Evolutionary conservation across 805 yeast genomes (phyloP), one percentile per base, ranked within the genome.

Genomic region (Kodamaea kaohsiungensis): DNA sequence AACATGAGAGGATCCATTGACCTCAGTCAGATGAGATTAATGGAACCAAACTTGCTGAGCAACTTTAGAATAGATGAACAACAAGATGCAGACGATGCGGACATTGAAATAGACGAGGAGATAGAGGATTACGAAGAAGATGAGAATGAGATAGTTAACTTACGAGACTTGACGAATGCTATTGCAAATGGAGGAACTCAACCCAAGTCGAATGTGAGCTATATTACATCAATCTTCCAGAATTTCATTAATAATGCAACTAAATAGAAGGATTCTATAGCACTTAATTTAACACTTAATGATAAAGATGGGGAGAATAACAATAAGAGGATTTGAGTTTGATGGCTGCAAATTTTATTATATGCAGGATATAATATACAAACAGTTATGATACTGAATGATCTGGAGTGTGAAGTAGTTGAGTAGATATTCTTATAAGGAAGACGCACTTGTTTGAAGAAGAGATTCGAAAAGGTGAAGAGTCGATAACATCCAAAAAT

Each of bases 11-110:
- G 35, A 30, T 30, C 35, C n/a, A 35, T 22, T 17, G 54, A 52
- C 15, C 33, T 52, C 47, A 46, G 43, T 33, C 25, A 6, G 17
- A 72, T 74, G 70, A 62, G 68, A 40, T 63, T 72, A 16, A 66
- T 70, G 4, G 67, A 67, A 43, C 71, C 76, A 12, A 74, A 66
- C 55, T 64, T 76, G 49, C 66, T 65, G 59, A 66, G 68, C 54
- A 75, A 75, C 53, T 76, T 76, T 55, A 54, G 67, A 48, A 73
- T 76, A 22, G 78, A 69, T 51, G 72, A 67, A 22, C 69, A 65
- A 43, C 62, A 61, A 46, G 58, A 56, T 33, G 59, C 57, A 40
- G 66, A 59, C 10, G 59, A 65, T 40, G 67, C 65, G 37, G 71
- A 64, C 27, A 72, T 65, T 15, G 65, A 59, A 15, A 53, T 56